Evolutionary conservation across 805 yeast species (phyloP), one percentile per base, ranked within the genome.

Genomic region (Cyberlindnera misumaiensis): DNA sequence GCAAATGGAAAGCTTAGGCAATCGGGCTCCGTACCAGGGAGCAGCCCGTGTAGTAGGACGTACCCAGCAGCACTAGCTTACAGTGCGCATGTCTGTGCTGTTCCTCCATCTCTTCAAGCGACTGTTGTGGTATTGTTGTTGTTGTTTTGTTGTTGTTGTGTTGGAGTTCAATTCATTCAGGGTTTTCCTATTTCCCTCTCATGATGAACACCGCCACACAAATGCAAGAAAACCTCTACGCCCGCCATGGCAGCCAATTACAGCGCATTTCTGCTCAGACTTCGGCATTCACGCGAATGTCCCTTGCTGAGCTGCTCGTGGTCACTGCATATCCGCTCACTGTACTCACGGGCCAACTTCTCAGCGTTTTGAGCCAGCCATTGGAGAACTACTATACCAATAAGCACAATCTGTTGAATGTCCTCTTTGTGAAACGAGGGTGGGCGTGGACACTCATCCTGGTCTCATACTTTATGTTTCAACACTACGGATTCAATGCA

Each of bases 401-500:
- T 40, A 87, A 85, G 61, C 69, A 73, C 36, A 87, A 86, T 54
- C 25, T 87, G 13, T 54, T 89, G 43, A 90, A 90, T 59, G 70
- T 70, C 15, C 34, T 72, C 6, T 85, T 93, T 56, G 96, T 90
- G 28, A 93, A 90, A 52, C 71, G 70, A 18, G 97, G 97, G 2
- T 93, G 97, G 97, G 68, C 76, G 12, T 93, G 97, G 97, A 88
- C 95, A 1, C 59, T 77, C 0, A 5, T 72, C 4, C 68, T 69
- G 4, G 69, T 62, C 17, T 18, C 9, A 51, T 71, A 35, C 24
- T 49, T 49, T 28, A 28, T 42, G 12, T 4, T 44, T 1, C 58
- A 52, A 28, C 52, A 53, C 30, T 34, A 34, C 12, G 36, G 36
- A 10, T 11, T 24, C 12, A 34, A 11, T 11, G 26, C 32, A 15